Evolutionary conservation across 106 monocot species (phyloP).

Genomic region (Agapanthus africanus): DNA sequence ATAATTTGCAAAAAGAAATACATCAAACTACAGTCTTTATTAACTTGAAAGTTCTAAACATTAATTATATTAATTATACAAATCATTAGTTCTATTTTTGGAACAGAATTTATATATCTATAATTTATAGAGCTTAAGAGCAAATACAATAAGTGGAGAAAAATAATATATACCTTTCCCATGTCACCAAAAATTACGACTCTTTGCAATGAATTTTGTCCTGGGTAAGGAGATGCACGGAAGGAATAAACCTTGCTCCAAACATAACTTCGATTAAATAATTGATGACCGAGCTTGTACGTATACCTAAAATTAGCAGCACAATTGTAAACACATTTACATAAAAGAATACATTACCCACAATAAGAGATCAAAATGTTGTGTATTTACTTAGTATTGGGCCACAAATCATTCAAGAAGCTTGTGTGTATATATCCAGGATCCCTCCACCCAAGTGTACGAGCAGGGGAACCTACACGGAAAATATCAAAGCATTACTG

Average conservation of each 20-base stretch:
- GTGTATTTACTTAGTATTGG: constrained; percentile 52
- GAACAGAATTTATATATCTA: no score
- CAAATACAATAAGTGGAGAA: no score
- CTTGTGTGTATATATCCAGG: constrained; percentile 90
- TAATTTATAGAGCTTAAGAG: no score
- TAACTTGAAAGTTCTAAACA: no score
- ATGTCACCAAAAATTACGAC: constrained; percentile 95
- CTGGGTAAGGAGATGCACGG: constrained; percentile 80
- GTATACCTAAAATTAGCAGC: constrained; percentile 44
- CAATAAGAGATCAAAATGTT: neutral
- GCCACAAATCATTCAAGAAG: constrained; percentile 90
- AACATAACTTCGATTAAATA: constrained; percentile 45
- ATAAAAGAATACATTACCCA: neutral
- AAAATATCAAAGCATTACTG: neutral
- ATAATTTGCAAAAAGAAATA: no score
- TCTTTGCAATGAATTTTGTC: constrained; percentile 77
- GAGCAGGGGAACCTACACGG: constrained; percentile 67
- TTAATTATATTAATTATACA: no score
- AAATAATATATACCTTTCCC: constrained; percentile 85
- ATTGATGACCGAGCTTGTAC: constrained; percentile 73
- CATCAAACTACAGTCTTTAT: no score
- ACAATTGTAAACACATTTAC: neutral
- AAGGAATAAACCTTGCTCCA: constrained; percentile 80
- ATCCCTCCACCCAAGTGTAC: constrained; percentile 94
- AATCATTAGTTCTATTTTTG: no score